Evolutionary conservation across 345 rosid species (phyloP).

Genomic region (Aegle marmelos): DNA sequence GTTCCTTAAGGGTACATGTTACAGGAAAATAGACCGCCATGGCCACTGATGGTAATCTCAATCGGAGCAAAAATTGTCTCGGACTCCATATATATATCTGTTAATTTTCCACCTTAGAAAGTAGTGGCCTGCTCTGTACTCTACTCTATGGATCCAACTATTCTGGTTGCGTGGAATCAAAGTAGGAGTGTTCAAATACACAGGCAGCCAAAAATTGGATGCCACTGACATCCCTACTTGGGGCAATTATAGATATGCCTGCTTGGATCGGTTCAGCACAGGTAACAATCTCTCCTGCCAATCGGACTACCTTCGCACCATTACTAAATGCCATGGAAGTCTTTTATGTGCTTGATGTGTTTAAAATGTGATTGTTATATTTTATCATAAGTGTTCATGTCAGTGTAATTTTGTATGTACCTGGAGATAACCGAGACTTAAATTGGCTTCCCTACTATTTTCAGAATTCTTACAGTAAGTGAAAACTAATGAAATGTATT

Average conservation of each 20-base stretch:
- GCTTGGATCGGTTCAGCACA: slow-evolving; percentile 1
- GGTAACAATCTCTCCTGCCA: slow-evolving; percentile 5
- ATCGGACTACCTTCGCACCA: slow-evolving; percentile 10
- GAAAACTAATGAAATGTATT: too few species aligned
- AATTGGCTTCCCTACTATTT: too few species aligned
- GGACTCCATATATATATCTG: slow-evolving; percentile 11
- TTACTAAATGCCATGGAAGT: slow-evolving; percentile 13
- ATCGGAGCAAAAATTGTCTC: slow-evolving; percentile 13
- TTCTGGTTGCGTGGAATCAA: background rate
- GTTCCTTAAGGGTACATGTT: background rate
- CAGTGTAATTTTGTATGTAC: too few species aligned
- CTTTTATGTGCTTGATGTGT: background rate
- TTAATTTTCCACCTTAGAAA: background rate
- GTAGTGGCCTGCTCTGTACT: background rate
- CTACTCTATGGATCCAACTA: slow-evolving; percentile 3
- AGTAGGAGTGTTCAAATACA: background rate
- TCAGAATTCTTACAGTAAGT: too few species aligned
- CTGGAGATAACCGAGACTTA: too few species aligned
- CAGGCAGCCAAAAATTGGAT: background rate
- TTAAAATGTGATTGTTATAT: too few species aligned
- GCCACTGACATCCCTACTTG: background rate
- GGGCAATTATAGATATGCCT: background rate
- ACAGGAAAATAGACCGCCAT: slow-evolving; percentile 2
- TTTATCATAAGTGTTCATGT: too few species aligned
- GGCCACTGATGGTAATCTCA: background rate